A percentile compares a stretch with the other conserved stretches of the same genome.
These are phyloP conservation scores for Talaromyces funiculosus DNA, from an alignment of 2,329 filamentous ascomycete species.

Conservation along the genomic window DNA sequence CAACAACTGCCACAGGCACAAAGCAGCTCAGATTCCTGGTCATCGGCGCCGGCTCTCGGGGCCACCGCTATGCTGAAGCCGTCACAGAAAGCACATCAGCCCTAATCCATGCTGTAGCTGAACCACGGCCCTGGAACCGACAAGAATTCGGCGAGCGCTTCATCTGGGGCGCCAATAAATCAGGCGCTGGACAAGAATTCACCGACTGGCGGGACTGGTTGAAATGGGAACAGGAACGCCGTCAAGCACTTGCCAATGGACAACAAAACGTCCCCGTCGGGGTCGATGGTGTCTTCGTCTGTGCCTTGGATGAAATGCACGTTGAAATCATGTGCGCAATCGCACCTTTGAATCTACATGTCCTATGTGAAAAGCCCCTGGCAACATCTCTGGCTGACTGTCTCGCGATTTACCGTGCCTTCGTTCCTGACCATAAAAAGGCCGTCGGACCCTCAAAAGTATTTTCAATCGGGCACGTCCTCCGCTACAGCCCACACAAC, in stretches of 20 bases:
- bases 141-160: constrained; percentile 62
- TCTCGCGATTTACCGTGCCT: constrained; percentile 56
- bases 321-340: constrained; percentile 71
- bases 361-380: constrained; percentile 94
- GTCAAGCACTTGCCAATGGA: constrained; percentile 32
- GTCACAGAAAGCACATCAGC: constrained; percentile 61
- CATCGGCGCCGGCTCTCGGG: constrained; percentile 77
- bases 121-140: constrained; percentile 74
- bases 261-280: constrained; percentile 36
- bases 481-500: constrained; percentile 91
- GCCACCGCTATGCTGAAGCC: constrained; percentile 65
- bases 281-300: constrained; percentile 63
- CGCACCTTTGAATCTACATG: constrained; percentile 64
- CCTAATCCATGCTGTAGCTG: constrained; percentile 70
- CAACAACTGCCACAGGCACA: neutral
- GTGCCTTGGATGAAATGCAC: constrained; percentile 84
- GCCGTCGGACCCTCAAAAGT: constrained; percentile 43
- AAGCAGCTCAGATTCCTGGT: constrained; percentile 61
- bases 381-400: constrained; percentile 75
- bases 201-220: constrained; percentile 69
- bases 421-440: constrained; percentile 20
- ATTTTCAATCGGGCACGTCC: constrained; percentile 89
- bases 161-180: constrained; percentile 58
- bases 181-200: constrained; percentile 63
- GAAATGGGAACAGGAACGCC: constrained; percentile 61